A percentile compares a stretch with the other conserved stretches of the same genome.
phyloP scores from a whole-genome alignment of 2,329 filamentous ascomycete species.

The Myriosclerotinia scirpicola region DNA sequence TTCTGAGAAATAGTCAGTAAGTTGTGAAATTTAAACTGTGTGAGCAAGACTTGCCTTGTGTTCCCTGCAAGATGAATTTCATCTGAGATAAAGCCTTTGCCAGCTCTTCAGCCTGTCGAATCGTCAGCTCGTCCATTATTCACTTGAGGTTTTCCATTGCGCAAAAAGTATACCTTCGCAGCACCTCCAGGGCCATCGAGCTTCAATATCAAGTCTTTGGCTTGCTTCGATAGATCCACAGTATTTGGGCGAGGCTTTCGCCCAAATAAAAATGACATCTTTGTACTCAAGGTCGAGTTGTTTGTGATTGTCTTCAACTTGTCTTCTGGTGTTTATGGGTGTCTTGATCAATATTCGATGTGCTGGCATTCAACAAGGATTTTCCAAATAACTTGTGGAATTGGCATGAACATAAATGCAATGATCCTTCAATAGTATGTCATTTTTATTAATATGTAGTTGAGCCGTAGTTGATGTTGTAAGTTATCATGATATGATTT shows the following conservation, averaged over 20 bases:
- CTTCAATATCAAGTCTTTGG: slow-evolving; percentile 62
- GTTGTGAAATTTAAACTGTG: not conserved
- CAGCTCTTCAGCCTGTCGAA: slow-evolving; percentile 74
- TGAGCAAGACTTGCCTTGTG: slow-evolving; percentile 62
- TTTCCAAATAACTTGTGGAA: slow-evolving; percentile 18
- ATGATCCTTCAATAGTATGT: slow-evolving; percentile 16
- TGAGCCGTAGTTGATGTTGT: slow-evolving; percentile 16
- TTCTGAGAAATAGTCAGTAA: slow-evolving; percentile 55
- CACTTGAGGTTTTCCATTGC: slow-evolving; percentile 5
- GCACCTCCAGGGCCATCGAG: slow-evolving; percentile 57
- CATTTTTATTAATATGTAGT: slow-evolving; percentile 14
- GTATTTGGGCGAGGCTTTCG: slow-evolving; percentile 61
- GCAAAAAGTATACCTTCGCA: slow-evolving; percentile 51
- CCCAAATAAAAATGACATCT: slow-evolving; percentile 71
- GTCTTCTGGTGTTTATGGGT: slow-evolving; percentile 27
- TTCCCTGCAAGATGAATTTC: slow-evolving; percentile 91
- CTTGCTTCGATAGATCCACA: slow-evolving; percentile 51
- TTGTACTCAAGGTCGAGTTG: slow-evolving; percentile 24
- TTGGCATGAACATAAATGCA: slow-evolving; percentile 16
- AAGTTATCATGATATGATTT: slow-evolving; percentile 18
- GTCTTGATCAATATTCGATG: slow-evolving; percentile 20
- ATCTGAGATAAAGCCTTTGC: slow-evolving; percentile 84
- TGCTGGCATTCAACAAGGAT: slow-evolving; percentile 26
- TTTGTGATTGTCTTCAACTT: slow-evolving; percentile 19
- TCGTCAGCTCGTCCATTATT: slow-evolving; percentile 30